phyloP scores from a whole-genome alignment of 805 yeast species.

The Cyberlindnera euphorbiiphila region DNA sequence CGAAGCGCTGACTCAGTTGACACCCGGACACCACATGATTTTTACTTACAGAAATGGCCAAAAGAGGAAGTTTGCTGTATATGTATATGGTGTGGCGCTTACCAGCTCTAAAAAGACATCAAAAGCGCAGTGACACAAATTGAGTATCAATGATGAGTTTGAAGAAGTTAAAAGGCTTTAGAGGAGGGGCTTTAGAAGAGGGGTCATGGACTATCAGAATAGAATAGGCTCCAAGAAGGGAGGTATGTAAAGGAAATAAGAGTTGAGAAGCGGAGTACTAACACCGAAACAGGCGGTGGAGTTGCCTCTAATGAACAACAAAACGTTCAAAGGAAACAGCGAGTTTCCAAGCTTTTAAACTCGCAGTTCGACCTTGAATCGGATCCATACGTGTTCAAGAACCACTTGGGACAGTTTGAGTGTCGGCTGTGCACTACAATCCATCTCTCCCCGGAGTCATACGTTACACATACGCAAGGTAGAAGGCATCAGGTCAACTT shows the following conservation, averaged over 20 bases:
- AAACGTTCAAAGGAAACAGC: slow-evolving; percentile 62
- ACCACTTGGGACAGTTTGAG: slow-evolving; percentile 80
- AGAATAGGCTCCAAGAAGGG: slow-evolving; percentile 91
- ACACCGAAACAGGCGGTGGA: slow-evolving; percentile 50
- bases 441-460: slow-evolving; percentile 77
- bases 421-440: slow-evolving; percentile 82
- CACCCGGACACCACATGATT: too few relatives aligned
- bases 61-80: too few relatives aligned
- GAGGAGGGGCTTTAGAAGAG: too few relatives aligned
- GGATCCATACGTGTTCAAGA: slow-evolving; percentile 82
- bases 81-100: too few relatives aligned
- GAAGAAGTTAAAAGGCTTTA: too few relatives aligned
- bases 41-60: too few relatives aligned
- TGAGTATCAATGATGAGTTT: too few relatives aligned
- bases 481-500: slow-evolving; percentile 75
- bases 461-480: slow-evolving; percentile 81
- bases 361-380: slow-evolving; percentile 53
- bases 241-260: slow-evolving; percentile 35
- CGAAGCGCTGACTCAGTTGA: too few relatives aligned
- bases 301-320: slow-evolving; percentile 71
- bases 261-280: slow-evolving; percentile 4
- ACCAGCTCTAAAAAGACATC: too few relatives aligned
- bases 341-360: slow-evolving; percentile 41
- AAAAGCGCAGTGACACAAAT: too few relatives aligned
- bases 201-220: slow-evolving; percentile 92